A percentile compares a stretch with the other conserved stretches of the same genome.
Conservation (phyloP, 2,329 filamentous ascomycete genomes). For the Colletotrichum filicis region DNA sequence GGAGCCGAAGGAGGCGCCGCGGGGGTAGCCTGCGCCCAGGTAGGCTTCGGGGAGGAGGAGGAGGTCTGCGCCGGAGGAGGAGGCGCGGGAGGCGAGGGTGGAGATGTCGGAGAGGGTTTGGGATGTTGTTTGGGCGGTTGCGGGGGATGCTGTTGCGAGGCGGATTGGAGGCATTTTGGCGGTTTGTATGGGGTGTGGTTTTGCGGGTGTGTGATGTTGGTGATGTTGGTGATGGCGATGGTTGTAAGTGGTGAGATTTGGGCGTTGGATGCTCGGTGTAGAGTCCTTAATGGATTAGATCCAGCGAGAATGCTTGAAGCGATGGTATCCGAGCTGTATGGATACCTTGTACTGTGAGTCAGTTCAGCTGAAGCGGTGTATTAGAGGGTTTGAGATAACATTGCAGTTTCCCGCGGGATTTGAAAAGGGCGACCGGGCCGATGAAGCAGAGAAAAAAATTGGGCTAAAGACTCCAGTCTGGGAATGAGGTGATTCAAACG, state of each 20-base stretch:
- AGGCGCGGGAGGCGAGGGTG: constrained; percentile 71
- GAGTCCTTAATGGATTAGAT: neutral
- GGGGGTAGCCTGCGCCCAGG: constrained; percentile 85
- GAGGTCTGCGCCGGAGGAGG: constrained; percentile 67
- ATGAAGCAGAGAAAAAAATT: neutral
- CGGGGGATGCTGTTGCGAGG: constrained; percentile 66
- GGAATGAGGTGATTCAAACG: constrained; percentile 18
- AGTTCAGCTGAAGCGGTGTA: neutral
- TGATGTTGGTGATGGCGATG: neutral
- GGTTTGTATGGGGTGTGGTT: neutral
- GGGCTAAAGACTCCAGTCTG: neutral
- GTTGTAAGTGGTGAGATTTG: neutral
- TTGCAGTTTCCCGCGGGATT: constrained; percentile 5
- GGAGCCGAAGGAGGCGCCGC: constrained; percentile 81
- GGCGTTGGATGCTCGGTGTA: neutral
- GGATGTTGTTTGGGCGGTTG: constrained; percentile 58
- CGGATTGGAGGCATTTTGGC: constrained; percentile 49
- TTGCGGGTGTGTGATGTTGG: neutral
- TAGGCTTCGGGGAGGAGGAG: constrained; percentile 93
- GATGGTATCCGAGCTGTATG: neutral
- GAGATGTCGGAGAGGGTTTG: constrained; percentile 76
- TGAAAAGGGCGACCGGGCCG: neutral
- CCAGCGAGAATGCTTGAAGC: neutral
- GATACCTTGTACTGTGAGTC: neutral
- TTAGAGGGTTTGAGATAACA: neutral